Evolutionary conservation across 1,284 basidiomycete species (phyloP), one percentile per base, ranked within the genome.

Genomic region (Heliocybe sulcata): DNA sequence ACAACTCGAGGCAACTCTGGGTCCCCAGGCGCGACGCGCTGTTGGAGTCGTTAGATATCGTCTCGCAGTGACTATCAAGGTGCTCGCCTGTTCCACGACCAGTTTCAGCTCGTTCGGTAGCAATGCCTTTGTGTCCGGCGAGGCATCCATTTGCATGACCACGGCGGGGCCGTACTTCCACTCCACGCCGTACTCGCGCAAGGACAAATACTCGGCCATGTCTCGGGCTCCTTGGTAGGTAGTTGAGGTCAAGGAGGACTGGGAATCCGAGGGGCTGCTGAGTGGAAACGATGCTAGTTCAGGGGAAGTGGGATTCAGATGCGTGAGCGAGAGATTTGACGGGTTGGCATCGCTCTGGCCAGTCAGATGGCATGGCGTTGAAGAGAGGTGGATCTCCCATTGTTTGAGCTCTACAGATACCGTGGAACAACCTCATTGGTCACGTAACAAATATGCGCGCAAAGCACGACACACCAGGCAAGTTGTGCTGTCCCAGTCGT

Each of bases 31-130:
- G 79, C 69, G 35, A 83, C 77, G 20, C 77, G 72, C 77, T 74
- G 51, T 12, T 12, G 6, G 29, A 12, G 29, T 12, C 4, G 4
- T 31, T 12, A 31, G 29, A n/a, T 31, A 31, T 31, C 12, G 6
- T 31, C 29, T 6, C 29, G 29, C 54, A 51, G 50, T 54, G 52
- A 33, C 35, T 47, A 57, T 8, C 26, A 38, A 26, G 33, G 29
- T 12, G 25, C 47, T 8, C 58, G 77, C 80, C 70, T 88, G 87
- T 70, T 83, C 77, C 31, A 89, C 77, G 31, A 81, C 74, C 10
- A 90, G 74, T 67, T 85, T 88, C 57, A 87, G 74, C 25, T 80
- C 78, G 63, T 74, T 81, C 2, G 82, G 75, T 9, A 79, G 71
- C 3, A 90, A 72, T 29, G 73, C 72, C 23, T 58, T 60, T n/a